These are phyloP conservation scores for Flaveria robusta DNA, from an alignment of 129 eudicot genomes.

Conservation along the genomic window DNA sequence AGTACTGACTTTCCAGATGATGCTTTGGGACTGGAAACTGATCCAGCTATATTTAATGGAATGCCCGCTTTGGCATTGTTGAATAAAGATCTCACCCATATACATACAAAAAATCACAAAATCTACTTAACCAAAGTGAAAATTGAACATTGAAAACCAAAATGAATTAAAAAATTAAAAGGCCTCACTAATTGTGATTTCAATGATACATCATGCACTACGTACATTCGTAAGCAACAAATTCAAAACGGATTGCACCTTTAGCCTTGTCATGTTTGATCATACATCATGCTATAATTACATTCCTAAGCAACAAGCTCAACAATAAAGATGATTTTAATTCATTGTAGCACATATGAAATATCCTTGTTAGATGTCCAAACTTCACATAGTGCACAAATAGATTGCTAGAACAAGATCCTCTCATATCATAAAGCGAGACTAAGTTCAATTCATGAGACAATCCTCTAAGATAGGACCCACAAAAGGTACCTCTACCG, in stretches of 20 bases:
- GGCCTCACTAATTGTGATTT: constrained; percentile 8
- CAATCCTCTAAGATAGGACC: background rate
- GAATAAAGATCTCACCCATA: constrained; percentile 74
- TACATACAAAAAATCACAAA: constrained; percentile 5
- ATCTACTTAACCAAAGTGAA: background rate
- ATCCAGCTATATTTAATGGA: constrained; percentile 57
- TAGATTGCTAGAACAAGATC: background rate
- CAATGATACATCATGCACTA: constrained; percentile 2
- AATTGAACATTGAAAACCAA: background rate
- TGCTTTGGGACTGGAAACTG: constrained; percentile 63
- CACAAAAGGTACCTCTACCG: constrained; percentile 13
- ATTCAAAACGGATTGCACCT: background rate
- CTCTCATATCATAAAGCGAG: background rate
- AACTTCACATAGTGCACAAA: constrained; percentile 17
- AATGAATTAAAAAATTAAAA: background rate
- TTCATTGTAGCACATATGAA: background rate
- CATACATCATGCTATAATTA: background rate
- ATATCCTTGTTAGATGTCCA: background rate
- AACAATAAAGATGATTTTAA: background rate
- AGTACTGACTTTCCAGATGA: constrained; percentile 63
- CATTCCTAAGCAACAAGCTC: constrained; percentile 5
- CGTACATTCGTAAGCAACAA: background rate
- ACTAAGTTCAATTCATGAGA: background rate
- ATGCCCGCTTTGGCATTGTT: constrained; percentile 77
- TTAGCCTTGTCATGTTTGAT: constrained; percentile 3